phyloP scores from a whole-genome alignment of 2,329 filamentous ascomycete genomes.

The Exophiala calicioides region DNA sequence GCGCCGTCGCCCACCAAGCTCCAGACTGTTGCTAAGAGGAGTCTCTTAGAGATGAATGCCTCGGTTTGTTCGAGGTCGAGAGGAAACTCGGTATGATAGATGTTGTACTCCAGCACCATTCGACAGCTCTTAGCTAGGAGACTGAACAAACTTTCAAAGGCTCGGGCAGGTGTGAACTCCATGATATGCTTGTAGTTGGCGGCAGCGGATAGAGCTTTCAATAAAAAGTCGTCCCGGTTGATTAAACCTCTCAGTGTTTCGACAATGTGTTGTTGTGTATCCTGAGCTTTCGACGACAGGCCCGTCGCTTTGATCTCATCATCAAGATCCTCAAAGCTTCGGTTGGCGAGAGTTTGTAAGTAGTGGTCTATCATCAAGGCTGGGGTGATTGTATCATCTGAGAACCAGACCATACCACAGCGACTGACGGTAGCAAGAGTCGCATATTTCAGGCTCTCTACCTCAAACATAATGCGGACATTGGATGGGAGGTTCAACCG shows the following conservation, averaged over 20 bases:
- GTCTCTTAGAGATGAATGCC: conserved; percentile 86
- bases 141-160: conserved; percentile 90
- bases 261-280: conserved; percentile 76
- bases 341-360: conserved; percentile 75
- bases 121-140: conserved; percentile 91
- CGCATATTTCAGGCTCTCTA: conserved; percentile 95
- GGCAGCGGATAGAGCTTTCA: conserved; percentile 74
- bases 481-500: conserved; percentile 92
- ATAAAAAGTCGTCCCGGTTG: conserved; percentile 76
- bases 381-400: conserved; percentile 91
- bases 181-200: conserved; percentile 89
- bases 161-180: conserved; percentile 91
- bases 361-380: conserved; percentile 93
- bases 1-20: conserved; percentile 94
- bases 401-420: conserved; percentile 99
- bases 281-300: conserved; percentile 74
- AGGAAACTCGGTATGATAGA: conserved; percentile 90
- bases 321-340: conserved; percentile 91
- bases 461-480: conserved; percentile 99
- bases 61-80: conserved; percentile 88
- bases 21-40: conserved; percentile 91
- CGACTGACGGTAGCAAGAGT: conserved; percentile 98
- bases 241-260: conserved; percentile 75
- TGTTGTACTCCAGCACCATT: conserved; percentile 92
- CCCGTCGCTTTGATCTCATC: conserved; percentile 83